Conservation (phyloP, 345 rosid genomes). For the Eucalyptus tenuipes region DNA sequence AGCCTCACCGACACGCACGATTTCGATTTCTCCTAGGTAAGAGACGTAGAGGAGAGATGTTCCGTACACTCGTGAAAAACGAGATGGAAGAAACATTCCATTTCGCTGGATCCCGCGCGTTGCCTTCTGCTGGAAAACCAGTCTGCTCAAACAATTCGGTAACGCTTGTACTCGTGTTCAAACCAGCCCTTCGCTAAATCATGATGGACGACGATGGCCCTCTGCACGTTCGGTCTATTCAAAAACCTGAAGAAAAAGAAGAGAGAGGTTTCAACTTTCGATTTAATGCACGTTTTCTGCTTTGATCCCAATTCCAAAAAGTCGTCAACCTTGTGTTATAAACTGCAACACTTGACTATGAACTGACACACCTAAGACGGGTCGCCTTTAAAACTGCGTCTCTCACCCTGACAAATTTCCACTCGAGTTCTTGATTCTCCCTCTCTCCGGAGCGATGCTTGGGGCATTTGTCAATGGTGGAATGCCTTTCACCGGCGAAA, state of each 20-base stretch:
- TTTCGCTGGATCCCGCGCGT: neutral
- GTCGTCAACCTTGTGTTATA: neutral
- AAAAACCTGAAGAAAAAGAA: neutral
- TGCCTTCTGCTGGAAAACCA: neutral
- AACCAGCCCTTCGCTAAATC: neutral
- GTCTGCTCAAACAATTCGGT: neutral
- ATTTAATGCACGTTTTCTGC: neutral
- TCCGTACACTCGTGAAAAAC: neutral
- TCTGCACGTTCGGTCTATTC: neutral
- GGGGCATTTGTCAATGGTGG: neutral
- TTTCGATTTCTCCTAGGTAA: too few species aligned
- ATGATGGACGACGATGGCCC: neutral
- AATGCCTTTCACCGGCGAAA: neutral
- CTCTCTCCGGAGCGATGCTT: neutral
- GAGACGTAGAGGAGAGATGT: too few species aligned
- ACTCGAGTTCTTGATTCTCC: neutral
- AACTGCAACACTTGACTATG: accelerated
- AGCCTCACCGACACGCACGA: too few species aligned
- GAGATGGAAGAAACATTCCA: neutral
- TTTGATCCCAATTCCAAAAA: neutral
- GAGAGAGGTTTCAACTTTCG: neutral
- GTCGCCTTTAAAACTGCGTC: neutral
- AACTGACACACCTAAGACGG: neutral
- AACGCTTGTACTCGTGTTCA: neutral
- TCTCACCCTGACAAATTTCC: neutral